Conservation (phyloP, 139 green algal species). For the Chlorella ohadii region DNA sequence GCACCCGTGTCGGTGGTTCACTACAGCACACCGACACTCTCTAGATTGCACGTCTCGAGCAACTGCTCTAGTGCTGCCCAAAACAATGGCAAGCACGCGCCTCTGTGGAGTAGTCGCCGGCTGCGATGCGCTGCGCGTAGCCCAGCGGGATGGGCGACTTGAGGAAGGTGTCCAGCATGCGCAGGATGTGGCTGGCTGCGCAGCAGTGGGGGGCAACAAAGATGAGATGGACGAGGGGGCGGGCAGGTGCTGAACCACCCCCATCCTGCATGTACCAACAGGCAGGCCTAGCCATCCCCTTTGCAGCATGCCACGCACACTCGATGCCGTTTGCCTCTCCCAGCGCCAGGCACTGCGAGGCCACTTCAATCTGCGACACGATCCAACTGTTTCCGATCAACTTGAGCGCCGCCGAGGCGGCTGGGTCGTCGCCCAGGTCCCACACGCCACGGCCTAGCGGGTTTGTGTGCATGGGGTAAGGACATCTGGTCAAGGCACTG, state of each 20-base stretch:
- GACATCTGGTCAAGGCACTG: too few species aligned
- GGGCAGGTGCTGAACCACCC: too few species aligned
- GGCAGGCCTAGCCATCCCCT: too few species aligned
- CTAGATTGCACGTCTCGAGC: too few species aligned
- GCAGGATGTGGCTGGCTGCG: constrained; percentile 3
- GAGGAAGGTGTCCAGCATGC: constrained; percentile 29
- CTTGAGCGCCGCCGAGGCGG: constrained; percentile 13
- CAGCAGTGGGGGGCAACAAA: background rate
- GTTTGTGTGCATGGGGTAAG: too few species aligned
- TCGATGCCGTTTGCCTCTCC: constrained; percentile 12
- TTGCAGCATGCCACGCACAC: too few species aligned
- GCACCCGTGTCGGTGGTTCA: too few species aligned
- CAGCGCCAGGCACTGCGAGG: constrained; percentile 32
- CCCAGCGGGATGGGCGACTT: constrained; percentile 25
- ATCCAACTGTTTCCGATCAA: constrained; percentile 39
- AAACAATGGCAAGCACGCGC: background rate
- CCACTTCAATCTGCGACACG: constrained; percentile 29
- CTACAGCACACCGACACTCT: too few species aligned
- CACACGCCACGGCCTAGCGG: constrained; percentile 14
- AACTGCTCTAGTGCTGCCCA: too few species aligned
- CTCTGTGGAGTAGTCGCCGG: constrained; percentile 29
- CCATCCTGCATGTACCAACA: too few species aligned
- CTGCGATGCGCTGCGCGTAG: constrained; percentile 27
- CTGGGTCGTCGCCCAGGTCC: constrained; percentile 28
- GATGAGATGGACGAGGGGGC: too few species aligned